phyloP scores from a whole-genome alignment of 768 basidiomycete species.

The Leccinum pellstonianum region DNA sequence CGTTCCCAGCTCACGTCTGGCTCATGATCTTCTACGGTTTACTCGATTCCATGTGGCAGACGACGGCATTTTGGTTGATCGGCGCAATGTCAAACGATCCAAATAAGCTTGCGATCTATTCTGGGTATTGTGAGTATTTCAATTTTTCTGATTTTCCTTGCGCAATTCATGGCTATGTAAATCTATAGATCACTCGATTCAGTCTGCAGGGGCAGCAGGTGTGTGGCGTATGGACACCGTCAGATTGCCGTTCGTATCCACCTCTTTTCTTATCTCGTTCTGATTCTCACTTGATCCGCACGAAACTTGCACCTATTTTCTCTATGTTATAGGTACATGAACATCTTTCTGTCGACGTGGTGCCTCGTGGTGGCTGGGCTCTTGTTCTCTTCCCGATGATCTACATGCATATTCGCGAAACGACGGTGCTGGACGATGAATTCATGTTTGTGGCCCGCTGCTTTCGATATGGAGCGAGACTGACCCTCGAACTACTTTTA shows the following conservation, averaged over 20 bases:
- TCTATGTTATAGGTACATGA: conserved; percentile 48
- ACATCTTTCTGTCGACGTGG: conserved; percentile 73
- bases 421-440: conserved; percentile 54
- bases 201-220: conserved; percentile 72
- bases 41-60: conserved; percentile 82
- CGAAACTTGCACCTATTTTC: too few species aligned
- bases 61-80: conserved; percentile 74
- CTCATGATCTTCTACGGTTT: conserved; percentile 70
- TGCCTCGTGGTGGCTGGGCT: conserved; percentile 60
- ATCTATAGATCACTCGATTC: conserved; percentile 61
- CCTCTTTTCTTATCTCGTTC: neutral
- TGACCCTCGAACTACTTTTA: neutral
- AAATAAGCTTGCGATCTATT: conserved; percentile 70
- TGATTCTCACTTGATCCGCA: neutral
- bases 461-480: neutral
- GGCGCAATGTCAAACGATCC: conserved; percentile 83
- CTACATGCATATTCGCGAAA: conserved; percentile 60
- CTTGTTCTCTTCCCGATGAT: conserved; percentile 73
- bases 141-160: too few species aligned
- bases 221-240: conserved; percentile 69
- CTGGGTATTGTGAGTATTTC: conserved; percentile 16
- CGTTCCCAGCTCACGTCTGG: conserved; percentile 39
- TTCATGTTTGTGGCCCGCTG: conserved; percentile 41
- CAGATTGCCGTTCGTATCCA: conserved; percentile 54
- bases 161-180: too few species aligned